Base-by-base conservation (phyloP, 2,329 filamentous ascomycete species). In the Phialophora tarda region DNA sequence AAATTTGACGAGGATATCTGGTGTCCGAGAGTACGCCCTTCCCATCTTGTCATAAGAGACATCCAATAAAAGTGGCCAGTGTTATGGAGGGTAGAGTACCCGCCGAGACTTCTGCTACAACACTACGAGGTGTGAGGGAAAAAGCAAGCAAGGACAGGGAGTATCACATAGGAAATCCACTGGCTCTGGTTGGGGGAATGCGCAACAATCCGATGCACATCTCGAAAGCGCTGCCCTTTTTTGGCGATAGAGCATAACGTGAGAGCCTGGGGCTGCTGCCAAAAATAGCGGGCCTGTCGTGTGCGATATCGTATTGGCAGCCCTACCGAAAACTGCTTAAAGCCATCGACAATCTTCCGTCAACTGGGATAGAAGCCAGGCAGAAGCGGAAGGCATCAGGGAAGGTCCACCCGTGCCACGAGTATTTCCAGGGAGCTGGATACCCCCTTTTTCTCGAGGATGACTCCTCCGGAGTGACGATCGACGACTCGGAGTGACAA, bases 351-450 rank as follows among this genome's bases (percentile, higher is more conserved):
- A 51, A 63, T 63, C 61, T 24, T 28, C 12, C 30, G 8, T 23
- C 32, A 23, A 63, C 38, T 41, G 50, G 21, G 61, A 41, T 38
- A 21, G 28, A 62, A 62, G 59, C 63, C 66, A 68, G 63, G 66
- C 66, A 65, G 66, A 65, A 65, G 59, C 60, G 66, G 59, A 60
- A 59, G 54, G 34, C 51, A 60, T 34, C 59, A 51, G 59, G 59
- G 63, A 47, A 66, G 63, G 66, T 63, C 66, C 66, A 68, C 53
- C 62, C 62, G 44, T 28, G 62, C 28, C 62, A 62, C 66, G 62
- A 62, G 59, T 44, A 65, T 65, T 68, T 64, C 58, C 58, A 60
- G 58, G 66, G 50, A 60, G 47, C 12, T 24, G 24, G 53, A 55
- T 51, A 26, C n/a, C n/a, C n/a, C 34, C 48, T 21, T 23, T 28